A percentile compares a stretch with the other conserved stretches of the same genome.
Conservation (phyloP, 2,329 filamentous ascomycete species). For the Hypoxylon sp. region DNA sequence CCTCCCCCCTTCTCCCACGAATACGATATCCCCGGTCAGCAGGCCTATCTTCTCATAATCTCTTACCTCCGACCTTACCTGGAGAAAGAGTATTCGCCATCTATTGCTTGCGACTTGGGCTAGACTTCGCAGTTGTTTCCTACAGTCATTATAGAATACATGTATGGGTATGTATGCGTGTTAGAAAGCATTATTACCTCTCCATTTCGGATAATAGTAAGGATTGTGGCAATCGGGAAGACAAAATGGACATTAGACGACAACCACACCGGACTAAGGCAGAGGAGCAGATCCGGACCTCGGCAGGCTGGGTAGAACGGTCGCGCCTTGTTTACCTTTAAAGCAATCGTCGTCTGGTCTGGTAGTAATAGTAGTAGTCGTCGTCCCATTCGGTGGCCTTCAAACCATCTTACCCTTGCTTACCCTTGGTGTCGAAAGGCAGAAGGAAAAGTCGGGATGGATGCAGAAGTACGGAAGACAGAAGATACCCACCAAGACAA, state of each 20-base stretch:
- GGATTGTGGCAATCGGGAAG: constrained; percentile 9
- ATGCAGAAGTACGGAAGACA: constrained; percentile 50
- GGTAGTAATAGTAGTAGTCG: constrained; percentile 5
- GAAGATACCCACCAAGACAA: constrained; percentile 63
- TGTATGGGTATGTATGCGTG: constrained; percentile 39
- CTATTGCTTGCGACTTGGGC: constrained; percentile 42
- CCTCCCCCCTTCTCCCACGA: constrained; percentile 2
- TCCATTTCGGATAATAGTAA: constrained; percentile 43
- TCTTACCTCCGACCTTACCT: constrained; percentile 71
- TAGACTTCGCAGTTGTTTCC: constrained; percentile 38
- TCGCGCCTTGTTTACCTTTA: constrained; percentile 35
- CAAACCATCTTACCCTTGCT: constrained; percentile 53
- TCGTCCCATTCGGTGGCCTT: constrained; percentile 30
- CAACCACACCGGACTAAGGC: constrained; percentile 6
- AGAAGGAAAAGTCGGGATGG: constrained; percentile 53
- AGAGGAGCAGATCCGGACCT: constrained; percentile 6
- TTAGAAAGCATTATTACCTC: constrained; percentile 48
- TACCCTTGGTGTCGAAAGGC: constrained; percentile 54
- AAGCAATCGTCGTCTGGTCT: constrained; percentile 15
- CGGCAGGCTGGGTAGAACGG: not conserved
- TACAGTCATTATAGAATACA: constrained; percentile 44
- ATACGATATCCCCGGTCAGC: constrained; percentile 43
- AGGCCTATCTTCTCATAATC: constrained; percentile 51
- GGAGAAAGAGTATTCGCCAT: constrained; percentile 44
- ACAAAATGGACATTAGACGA: constrained; percentile 9